Conservation (phyloP, 805 yeast species). For the Schwanniomyces occidentalis region DNA sequence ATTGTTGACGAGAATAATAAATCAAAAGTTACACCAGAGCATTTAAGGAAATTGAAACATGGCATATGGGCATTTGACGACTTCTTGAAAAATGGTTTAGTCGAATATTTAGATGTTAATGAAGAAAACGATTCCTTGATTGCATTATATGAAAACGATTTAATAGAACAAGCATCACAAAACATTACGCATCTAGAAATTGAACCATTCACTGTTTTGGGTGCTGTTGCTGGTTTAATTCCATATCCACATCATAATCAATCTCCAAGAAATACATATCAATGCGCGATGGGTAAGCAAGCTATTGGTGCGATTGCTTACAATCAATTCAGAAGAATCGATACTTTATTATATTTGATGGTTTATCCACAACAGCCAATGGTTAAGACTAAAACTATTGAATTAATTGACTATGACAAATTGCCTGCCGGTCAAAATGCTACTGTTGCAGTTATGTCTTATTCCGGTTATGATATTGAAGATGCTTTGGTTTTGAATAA, state of each 20-base stretch:
- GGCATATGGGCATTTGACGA: conserved; percentile 91
- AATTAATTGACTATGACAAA: conserved; percentile 91
- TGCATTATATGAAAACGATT: conserved; percentile 75
- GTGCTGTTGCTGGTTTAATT: conserved; percentile 90
- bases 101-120: conserved; percentile 94
- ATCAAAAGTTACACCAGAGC: conserved; percentile 71
- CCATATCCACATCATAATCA: conserved; percentile 94
- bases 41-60: conserved; percentile 57
- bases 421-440: conserved; percentile 99
- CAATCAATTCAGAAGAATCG: conserved; percentile 94
- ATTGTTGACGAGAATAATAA: conserved; percentile 69
- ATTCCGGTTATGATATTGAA: conserved; percentile 98
- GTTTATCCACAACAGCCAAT: conserved; percentile 99
- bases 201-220: conserved; percentile 90
- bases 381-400: conserved; percentile 98
- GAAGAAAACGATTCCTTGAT: conserved; percentile 94
- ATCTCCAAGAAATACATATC: conserved; percentile 89
- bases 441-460: conserved; percentile 98
- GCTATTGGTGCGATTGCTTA: conserved; percentile 99
- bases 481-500: conserved; percentile 96
- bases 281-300: conserved; percentile 97
- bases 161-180: conserved; percentile 44
- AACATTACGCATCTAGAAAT: conserved; percentile 88
- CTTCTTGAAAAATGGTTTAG: conserved; percentile 79
- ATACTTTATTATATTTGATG: conserved; percentile 89